Base-by-base conservation (phyloP, 345 rosid species). In the Anacardium occidentale region DNA sequence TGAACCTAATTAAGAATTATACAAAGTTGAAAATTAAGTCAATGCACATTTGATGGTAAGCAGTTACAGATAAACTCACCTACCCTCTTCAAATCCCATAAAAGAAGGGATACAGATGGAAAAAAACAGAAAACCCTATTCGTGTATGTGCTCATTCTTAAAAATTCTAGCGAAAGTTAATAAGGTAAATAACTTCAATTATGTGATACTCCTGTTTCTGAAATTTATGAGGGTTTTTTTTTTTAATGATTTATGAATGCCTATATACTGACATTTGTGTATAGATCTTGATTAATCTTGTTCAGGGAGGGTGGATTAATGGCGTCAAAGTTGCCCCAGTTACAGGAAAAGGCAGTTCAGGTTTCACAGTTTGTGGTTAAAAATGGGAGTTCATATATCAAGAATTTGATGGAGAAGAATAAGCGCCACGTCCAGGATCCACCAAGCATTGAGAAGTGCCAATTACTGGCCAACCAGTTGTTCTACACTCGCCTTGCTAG, bases 401-500 rank as follows among this genome's bases (percentile, higher is more conserved):
- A 80, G 78, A 71, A 83, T 56, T 26, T 83, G 74, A 24, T 85
- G 79, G 81, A 79, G 60, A 63, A 59, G 62, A 85, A 81, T 68
- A 83, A 81, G 78, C 80, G 78, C 13, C 82, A 83, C 47, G 68
- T 83, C 68, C 82, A 79, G 61, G 76, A 81, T 34, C 89, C 89
- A 15, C 69, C 85, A 22, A 81, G 61, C 6, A 73, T 54, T 6
- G 84, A 83, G 69, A 83, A 59, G 20, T 85, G 85, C 72, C 70
- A 77, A 56, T 66, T 60, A 44, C 55, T 83, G 18, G 75, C 89
- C 17, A 83, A 85, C 42, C 85, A 85, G 24, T 72, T 83, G 77
- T 59, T 83, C 24, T 81, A 81, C 81, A 81, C 83, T 54, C 84
- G 79, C 20, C 84, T 83, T 18, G 86, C 86, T 51, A 85, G 89